phyloP scores from a whole-genome alignment of 139 green algal species.

The Penium margaritaceum region DNA sequence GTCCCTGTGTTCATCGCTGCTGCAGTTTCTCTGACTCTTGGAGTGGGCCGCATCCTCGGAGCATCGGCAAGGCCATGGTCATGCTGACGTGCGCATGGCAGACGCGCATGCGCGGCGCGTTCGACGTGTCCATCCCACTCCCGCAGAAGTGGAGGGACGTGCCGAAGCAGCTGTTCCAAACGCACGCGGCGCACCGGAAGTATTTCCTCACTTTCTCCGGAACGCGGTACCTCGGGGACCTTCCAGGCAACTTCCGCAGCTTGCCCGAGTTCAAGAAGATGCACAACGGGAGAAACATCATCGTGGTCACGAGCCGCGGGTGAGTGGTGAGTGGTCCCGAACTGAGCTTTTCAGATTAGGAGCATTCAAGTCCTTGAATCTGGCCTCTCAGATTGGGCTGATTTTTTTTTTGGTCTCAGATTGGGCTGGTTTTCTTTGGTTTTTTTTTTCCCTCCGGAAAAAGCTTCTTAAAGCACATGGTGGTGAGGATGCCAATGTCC shows the following conservation, averaged over 20 bases:
- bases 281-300: background rate
- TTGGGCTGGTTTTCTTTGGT: no score
- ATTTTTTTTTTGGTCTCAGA: no score
- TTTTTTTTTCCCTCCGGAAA: no score
- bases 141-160: background rate
- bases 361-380: no score
- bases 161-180: background rate
- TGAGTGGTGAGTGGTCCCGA: background rate
- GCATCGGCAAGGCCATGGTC: background rate
- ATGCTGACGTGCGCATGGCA: background rate
- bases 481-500: no score
- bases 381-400: no score
- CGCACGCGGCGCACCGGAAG: background rate
- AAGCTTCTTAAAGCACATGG: no score
- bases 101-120: background rate
- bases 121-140: background rate
- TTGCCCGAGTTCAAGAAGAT: background rate
- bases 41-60: background rate
- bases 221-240: background rate
- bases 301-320: background rate
- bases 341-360: no score
- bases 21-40: constrained; percentile 3
- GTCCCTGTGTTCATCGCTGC: no score
- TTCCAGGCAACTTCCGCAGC: background rate
- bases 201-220: constrained; percentile 7